phyloP scores from a whole-genome alignment of 2,329 filamentous ascomycete genomes.

The Cladosporium sp. region DNA sequence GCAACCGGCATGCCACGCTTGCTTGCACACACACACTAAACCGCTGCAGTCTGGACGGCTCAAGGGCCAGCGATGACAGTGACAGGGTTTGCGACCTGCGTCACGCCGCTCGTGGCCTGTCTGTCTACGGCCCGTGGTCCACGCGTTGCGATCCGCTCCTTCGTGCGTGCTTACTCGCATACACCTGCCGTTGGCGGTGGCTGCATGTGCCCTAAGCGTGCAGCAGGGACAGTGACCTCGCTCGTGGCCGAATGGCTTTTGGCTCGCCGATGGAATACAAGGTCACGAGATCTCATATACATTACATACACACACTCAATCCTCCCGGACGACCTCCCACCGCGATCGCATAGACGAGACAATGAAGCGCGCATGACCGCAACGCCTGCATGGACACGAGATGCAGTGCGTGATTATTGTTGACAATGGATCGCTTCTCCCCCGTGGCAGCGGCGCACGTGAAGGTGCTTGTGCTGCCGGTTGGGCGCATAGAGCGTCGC shows the following conservation, averaged over 20 bases:
- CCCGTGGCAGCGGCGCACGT: conserved; percentile 90
- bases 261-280: not conserved
- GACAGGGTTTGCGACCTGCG: not conserved
- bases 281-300: not conserved
- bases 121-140: not conserved
- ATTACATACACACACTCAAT: not conserved
- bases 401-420: conserved; percentile 2
- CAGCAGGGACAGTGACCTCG: not conserved
- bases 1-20: conserved; percentile 1
- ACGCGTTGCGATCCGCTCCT: not conserved
- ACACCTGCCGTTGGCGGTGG: not conserved
- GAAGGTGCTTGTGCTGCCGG: conserved; percentile 80
- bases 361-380: not conserved
- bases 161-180: not conserved
- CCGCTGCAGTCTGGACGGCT: not conserved
- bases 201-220: conserved; percentile 2
- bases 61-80: too few species aligned
- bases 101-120: not conserved
- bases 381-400: conserved; percentile 7
- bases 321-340: not conserved
- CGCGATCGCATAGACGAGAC: not conserved
- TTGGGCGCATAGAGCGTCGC: conserved; percentile 80
- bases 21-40: not conserved
- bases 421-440: conserved; percentile 70
- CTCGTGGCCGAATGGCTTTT: conserved; percentile 2